phyloP scores from a whole-genome alignment of 495 filamentous ascomycete species.

The Penicillium steckii region DNA sequence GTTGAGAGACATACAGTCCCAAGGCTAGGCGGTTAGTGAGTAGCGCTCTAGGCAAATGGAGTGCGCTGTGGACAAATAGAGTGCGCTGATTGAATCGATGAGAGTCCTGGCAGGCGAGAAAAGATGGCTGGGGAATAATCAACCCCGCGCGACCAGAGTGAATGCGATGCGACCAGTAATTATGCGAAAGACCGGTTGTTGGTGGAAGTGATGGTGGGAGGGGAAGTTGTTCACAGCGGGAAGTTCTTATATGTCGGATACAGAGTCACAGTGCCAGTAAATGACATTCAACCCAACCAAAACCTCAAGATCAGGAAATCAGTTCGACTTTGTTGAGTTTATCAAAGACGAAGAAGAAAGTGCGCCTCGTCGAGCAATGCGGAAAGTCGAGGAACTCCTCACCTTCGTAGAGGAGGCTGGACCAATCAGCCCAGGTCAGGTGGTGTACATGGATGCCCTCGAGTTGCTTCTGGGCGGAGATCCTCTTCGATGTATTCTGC shows the following conservation, averaged over 20 bases:
- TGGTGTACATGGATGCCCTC: conserved; percentile 7
- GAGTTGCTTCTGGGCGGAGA: background rate
- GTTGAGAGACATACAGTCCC: background rate
- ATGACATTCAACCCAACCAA: background rate
- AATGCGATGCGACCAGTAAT: conserved; percentile 21
- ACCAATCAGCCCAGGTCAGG: conserved; percentile 25
- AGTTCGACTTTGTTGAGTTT: background rate
- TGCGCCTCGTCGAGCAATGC: conserved; percentile 20
- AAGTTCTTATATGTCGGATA: too few relatives aligned
- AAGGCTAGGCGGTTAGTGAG: conserved; percentile 19
- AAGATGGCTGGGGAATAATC: conserved; percentile 15
- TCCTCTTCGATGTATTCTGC: background rate
- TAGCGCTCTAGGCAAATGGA: conserved; percentile 5
- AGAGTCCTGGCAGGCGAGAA: conserved; percentile 10
- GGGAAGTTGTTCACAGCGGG: background rate
- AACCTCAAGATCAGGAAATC: background rate
- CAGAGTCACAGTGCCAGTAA: too few relatives aligned
- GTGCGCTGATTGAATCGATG: background rate
- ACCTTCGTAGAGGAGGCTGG: conserved; percentile 28
- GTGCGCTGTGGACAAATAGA: background rate
- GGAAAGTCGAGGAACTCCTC: conserved; percentile 23
- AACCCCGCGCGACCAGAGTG: conserved; percentile 14
- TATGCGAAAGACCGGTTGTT: conserved; percentile 11
- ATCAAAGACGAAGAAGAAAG: conserved; percentile 8
- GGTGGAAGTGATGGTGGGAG: conserved; percentile 1